Evolutionary conservation across 345 rosid species (phyloP).

Genomic region (Populus tremula): DNA sequence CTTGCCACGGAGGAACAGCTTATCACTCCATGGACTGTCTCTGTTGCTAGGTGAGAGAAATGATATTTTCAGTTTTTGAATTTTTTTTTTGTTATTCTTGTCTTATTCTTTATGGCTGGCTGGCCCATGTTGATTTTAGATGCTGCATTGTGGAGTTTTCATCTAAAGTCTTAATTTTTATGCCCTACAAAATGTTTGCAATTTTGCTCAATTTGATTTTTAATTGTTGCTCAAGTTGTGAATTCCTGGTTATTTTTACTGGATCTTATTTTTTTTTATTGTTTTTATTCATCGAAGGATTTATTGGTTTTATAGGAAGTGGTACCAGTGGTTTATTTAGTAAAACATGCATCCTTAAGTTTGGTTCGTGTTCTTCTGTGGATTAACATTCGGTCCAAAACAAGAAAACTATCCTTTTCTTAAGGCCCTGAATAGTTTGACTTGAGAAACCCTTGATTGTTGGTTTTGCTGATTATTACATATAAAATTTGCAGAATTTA

Average conservation of each 20-base stretch:
- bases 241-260: too few relatives aligned
- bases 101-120: neutral
- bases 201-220: neutral
- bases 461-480: neutral
- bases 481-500: neutral
- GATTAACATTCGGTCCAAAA: neutral
- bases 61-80: neutral
- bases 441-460: neutral
- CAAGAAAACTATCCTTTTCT: neutral
- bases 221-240: neutral
- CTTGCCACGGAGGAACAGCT: conserved; percentile 80
- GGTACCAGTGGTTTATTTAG: neutral
- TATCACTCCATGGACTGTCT: conserved; percentile 84
- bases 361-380: neutral
- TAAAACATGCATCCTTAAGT: neutral
- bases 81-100: neutral
- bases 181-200: neutral
- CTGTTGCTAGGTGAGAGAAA: conserved; percentile 70
- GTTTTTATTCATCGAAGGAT: neutral
- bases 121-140: neutral
- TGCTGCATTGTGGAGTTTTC: neutral
- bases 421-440: neutral
- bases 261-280: neutral
- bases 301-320: neutral
- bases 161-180: conserved; percentile 1